phyloP scores from a whole-genome alignment of 257 asterid species.

The Knoxia roxburghii region DNA sequence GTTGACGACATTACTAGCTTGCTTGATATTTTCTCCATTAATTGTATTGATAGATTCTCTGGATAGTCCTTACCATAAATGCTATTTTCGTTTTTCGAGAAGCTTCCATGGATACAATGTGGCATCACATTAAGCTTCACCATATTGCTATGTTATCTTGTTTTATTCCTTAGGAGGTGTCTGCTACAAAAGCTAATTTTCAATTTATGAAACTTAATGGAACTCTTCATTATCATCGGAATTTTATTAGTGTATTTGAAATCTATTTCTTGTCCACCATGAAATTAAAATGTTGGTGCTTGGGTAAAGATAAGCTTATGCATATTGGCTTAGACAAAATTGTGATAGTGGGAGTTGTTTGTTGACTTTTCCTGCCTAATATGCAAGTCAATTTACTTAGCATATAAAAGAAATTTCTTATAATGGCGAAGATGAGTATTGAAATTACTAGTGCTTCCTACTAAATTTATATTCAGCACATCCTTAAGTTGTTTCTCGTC shows the following conservation, averaged over 20 bases:
- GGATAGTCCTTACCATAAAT: neutral
- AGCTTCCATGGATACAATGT: neutral
- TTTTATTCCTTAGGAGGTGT: neutral
- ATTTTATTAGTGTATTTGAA: neutral
- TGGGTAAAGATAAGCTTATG: no score
- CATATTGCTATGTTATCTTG: neutral
- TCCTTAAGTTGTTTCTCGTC: neutral
- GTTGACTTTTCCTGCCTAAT: neutral
- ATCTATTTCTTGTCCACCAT: neutral
- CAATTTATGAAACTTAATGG: neutral
- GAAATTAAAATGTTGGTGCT: no score
- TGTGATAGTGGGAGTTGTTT: neutral
- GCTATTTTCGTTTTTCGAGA: neutral
- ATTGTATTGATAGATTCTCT: constrained; percentile 1
- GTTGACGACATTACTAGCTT: constrained; percentile 23
- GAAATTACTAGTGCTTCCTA: neutral
- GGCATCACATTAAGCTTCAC: neutral
- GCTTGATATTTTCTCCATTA: constrained; percentile 3
- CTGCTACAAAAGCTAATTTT: neutral
- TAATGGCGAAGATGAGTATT: neutral
- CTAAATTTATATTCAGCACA: neutral
- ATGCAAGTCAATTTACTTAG: neutral
- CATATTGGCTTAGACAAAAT: neutral
- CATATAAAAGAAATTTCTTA: no score
- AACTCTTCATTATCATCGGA: neutral